Percentiles rank a stretch among this genome's conserved stretches.
Conservation (phyloP, 257 asterid species). For the Salvia splendens region DNA sequence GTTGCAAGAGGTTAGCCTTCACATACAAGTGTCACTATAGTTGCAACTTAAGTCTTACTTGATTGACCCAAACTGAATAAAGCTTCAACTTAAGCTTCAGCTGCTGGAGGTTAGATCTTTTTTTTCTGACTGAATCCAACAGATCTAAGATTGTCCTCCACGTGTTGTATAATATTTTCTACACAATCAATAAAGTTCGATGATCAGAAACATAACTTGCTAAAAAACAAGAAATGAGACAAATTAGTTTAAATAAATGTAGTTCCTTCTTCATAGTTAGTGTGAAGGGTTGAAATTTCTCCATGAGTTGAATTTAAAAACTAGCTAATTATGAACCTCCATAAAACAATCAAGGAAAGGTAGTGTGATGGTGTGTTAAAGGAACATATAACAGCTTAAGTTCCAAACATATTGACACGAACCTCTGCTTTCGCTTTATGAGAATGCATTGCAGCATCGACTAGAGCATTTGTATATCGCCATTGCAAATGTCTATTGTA, state of each 20-base stretch:
- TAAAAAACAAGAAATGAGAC: slow-evolving; percentile 12
- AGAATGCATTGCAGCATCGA: slow-evolving; percentile 47
- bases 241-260: not conserved
- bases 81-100: slow-evolving; percentile 62
- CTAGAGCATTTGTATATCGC: slow-evolving; percentile 73
- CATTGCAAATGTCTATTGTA: slow-evolving; percentile 91
- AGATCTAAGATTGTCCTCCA: slow-evolving; percentile 59
- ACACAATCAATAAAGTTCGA: slow-evolving; percentile 30
- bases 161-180: slow-evolving; percentile 63
- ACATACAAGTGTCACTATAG: slow-evolving; percentile 5
- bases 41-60: slow-evolving; percentile 44
- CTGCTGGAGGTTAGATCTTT: slow-evolving; percentile 62
- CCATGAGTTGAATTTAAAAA: not conserved
- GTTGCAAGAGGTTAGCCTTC: not conserved
- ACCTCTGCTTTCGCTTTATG: slow-evolving; percentile 82
- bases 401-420: slow-evolving; percentile 25
- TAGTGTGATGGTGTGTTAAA: not conserved
- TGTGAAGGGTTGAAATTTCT: not conserved
- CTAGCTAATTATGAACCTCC: not conserved
- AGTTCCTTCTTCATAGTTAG: slow-evolving; percentile 6
- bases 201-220: slow-evolving; percentile 15
- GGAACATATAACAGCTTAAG: slow-evolving; percentile 22
- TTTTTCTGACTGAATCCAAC: slow-evolving; percentile 51
- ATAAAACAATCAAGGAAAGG: slow-evolving; percentile 4
- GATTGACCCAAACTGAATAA: slow-evolving; percentile 53